Percentiles rank a stretch among this genome's conserved stretches.
phyloP scores from a whole-genome alignment of 768 basidiomycete species.

The Pulveroboletus sp. region DNA sequence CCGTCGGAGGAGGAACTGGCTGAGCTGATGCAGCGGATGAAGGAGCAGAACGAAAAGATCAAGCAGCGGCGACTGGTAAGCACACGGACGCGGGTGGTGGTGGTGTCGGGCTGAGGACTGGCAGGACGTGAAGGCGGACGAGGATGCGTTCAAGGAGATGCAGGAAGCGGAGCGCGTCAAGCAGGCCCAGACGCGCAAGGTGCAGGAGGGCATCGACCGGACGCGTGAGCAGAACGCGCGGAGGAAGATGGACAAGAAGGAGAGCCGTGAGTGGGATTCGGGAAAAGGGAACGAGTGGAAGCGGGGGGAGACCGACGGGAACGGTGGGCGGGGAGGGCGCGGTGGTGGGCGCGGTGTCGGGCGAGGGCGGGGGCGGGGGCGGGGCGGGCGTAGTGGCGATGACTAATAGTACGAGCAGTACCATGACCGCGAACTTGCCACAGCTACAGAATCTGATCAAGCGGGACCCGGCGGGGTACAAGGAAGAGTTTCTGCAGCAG shows the following conservation, averaged over 20 bases:
- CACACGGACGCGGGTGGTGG: conserved; percentile 1
- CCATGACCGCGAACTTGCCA: conserved; percentile 75
- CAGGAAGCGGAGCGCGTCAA: conserved; percentile 63
- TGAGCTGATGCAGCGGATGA: conserved; percentile 67
- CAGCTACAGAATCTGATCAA: conserved; percentile 98
- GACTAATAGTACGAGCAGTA: not conserved
- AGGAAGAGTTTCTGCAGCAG: conserved; percentile 94
- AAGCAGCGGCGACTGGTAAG: conserved; percentile 64
- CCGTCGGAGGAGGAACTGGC: conserved; percentile 63
- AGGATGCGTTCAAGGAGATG: conserved; percentile 71
- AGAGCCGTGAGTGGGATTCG: conserved; percentile 82
- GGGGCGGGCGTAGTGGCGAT: conserved; percentile 22
- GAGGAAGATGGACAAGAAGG: conserved; percentile 78
- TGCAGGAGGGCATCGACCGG: conserved; percentile 67
- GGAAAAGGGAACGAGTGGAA: conserved; percentile 45
- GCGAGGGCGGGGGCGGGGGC: conserved; percentile 35
- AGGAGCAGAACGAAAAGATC: conserved; percentile 74
- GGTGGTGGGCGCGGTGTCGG: conserved; percentile 36
- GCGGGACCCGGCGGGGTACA: conserved; percentile 84
- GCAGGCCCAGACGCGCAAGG: conserved; percentile 55
- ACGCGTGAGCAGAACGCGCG: conserved; percentile 77
- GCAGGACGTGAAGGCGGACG: conserved; percentile 80
- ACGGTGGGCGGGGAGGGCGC: conserved; percentile 29
- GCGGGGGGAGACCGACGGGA: conserved; percentile 13
- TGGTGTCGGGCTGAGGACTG: not conserved